Conservation (phyloP, 73 alveolate species). For the Paramecium caudatum region DNA sequence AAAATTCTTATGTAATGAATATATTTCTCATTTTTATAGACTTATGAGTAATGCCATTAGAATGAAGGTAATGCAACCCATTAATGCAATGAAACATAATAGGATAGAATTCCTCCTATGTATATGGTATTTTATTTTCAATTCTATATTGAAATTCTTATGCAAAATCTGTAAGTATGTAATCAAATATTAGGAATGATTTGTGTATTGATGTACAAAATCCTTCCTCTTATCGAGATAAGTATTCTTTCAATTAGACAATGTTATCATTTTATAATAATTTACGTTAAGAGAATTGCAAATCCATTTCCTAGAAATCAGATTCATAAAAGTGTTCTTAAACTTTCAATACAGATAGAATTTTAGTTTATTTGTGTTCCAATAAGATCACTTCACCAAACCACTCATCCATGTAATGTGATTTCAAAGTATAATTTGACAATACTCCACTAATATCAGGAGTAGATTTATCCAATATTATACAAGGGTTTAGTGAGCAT, state of each 20-base stretch:
- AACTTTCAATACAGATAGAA: not conserved
- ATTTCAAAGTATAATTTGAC: not conserved
- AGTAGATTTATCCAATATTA: slow-evolving; percentile 22
- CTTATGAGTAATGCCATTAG: slow-evolving; percentile 35
- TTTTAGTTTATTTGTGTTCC: slow-evolving; percentile 20
- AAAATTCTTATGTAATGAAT: slow-evolving; percentile 44
- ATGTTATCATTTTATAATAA: slow-evolving; percentile 21
- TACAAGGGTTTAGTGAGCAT: slow-evolving; percentile 19
- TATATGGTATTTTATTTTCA: slow-evolving; percentile 6
- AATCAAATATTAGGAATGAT: slow-evolving; percentile 62
- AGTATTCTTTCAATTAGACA: slow-evolving; percentile 14
- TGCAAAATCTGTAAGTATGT: slow-evolving; percentile 68
- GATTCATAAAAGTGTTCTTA: not conserved
- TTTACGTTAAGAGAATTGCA: not conserved
- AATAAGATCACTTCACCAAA: slow-evolving; percentile 57
- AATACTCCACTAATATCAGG: slow-evolving; percentile 11
- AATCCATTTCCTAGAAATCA: not conserved
- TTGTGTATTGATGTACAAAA: slow-evolving; percentile 20
- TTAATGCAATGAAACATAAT: slow-evolving; percentile 40
- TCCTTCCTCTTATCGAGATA: slow-evolving; percentile 45
- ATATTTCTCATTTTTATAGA: slow-evolving; percentile 66
- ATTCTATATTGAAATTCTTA: slow-evolving; percentile 62
- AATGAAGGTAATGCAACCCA: slow-evolving; percentile 71
- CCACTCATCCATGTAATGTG: slow-evolving; percentile 60
- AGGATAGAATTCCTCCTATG: slow-evolving; percentile 65